Evolutionary conservation across 1,284 basidiomycete species (phyloP), one percentile per base, ranked within the genome.

Genomic region (Phenoliferia sp.): DNA sequence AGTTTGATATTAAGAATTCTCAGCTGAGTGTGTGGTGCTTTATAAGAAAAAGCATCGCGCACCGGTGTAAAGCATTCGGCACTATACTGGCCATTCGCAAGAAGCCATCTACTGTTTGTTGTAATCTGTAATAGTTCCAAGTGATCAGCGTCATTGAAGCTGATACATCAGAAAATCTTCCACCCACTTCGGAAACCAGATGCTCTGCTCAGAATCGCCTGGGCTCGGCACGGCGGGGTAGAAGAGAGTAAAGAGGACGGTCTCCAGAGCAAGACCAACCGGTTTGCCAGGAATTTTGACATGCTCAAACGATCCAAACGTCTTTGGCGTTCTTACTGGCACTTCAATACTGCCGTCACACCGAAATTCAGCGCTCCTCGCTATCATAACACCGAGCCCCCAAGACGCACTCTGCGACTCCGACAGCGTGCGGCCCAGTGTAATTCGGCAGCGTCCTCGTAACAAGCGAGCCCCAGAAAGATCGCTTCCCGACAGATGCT

Each of bases 241-340:
- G 74, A 82, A 82, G 31, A 82, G 67, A 7, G 79, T 78, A 66
- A 80, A 81, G 58, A 79, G 69, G 44, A 79, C 72, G 26, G 79
- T 78, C 61, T 82, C 77, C 35, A 81, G 77, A 28, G 75, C 16
- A 36, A 71, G 60, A 15, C 50, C 50, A n/a, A 28, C 50, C 10
- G 10, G 10, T n/a, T 15, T 7, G 50, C 50, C 50, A 12, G 50
- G 50, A 19, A 26, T 26, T 9, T n/a, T 9, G 9, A 9, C 29
- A 28, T 54, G 50, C 50, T 54, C 50, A n/a, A 54, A 54, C 15
- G 10, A 15, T 12, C 50, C 50, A 26, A 54, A 54, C 7, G 50
- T 54, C n/a, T n/a, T 12, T 44, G 39, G 50, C 22, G 10, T 7
- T 54, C 9, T 9, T 26, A n/a, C 50, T 19, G 50, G 50, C 15